Conservation (phyloP, 2,329 filamentous ascomycete species). For the Diplodia mutila region DNA sequence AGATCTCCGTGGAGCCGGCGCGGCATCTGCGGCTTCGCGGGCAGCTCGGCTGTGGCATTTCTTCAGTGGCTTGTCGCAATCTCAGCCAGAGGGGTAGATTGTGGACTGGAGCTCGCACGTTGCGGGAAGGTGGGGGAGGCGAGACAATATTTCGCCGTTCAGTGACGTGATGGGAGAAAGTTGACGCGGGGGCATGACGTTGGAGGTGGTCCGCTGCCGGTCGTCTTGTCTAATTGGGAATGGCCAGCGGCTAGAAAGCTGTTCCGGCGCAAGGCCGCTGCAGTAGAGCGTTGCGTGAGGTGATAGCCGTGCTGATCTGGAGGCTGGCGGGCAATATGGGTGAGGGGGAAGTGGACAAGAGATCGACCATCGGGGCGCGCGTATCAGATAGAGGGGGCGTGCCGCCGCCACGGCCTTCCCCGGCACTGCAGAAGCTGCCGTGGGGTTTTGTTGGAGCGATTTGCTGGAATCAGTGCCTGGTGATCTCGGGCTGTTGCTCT, state of each 20-base stretch:
- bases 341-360: conserved; percentile 15
- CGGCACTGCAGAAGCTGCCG: neutral
- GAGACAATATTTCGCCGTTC: conserved; percentile 9
- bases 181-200: conserved; percentile 19
- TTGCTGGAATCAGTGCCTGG: neutral
- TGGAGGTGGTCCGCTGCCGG: conserved; percentile 12
- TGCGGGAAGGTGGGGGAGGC: conserved; percentile 21
- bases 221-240: conserved; percentile 19
- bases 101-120: conserved; percentile 1
- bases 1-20: conserved; percentile 23
- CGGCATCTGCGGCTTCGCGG: conserved; percentile 20
- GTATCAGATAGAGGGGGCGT: conserved; percentile 12
- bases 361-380: conserved; percentile 14
- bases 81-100: neutral
- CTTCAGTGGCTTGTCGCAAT: conserved; percentile 16
- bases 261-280: neutral
- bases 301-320: conserved; percentile 3
- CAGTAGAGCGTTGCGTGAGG: conserved; percentile 11
- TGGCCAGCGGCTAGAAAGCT: conserved; percentile 10
- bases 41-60: conserved; percentile 21
- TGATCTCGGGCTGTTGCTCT: conserved; percentile 4
- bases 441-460: neutral
- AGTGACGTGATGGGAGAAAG: conserved; percentile 14
- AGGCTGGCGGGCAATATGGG: conserved; percentile 6
- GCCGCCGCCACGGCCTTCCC: conserved; percentile 6